Conservation (phyloP, 2,329 filamentous ascomycete genomes). For the Epichloe brachyelytri region DNA sequence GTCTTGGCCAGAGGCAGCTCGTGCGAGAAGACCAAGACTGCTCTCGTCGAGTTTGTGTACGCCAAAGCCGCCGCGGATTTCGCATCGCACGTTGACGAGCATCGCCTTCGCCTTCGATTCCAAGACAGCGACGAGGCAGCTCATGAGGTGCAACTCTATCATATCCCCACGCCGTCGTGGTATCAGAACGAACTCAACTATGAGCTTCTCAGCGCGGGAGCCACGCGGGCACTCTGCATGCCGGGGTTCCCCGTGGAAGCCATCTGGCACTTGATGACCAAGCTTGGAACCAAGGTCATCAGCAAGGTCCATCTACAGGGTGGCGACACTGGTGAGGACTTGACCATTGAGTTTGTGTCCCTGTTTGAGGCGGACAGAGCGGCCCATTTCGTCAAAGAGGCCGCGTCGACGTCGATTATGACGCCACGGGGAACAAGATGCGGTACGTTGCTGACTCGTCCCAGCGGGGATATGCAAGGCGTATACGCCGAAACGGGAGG, state of each 20-base stretch:
- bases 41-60: constrained; percentile 12
- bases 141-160: constrained; percentile 2
- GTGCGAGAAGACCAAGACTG: constrained; percentile 4
- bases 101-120: background rate
- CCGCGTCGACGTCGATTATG: background rate
- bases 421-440: background rate
- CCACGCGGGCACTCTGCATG: constrained; percentile 9
- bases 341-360: constrained; percentile 11
- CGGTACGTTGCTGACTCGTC: background rate
- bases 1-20: background rate
- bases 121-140: background rate
- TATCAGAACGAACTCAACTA: background rate
- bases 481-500: background rate
- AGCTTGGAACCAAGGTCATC: constrained; percentile 7
- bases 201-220: background rate
- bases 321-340: background rate
- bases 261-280: constrained; percentile 12
- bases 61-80: background rate
- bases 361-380: constrained; percentile 5
- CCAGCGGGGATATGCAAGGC: background rate
- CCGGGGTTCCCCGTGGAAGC: constrained; percentile 8
- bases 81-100: background rate
- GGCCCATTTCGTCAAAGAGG: background rate
- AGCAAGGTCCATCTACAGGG: background rate
- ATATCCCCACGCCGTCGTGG: constrained; percentile 9